phyloP scores from a whole-genome alignment of 2,329 filamentous ascomycete genomes.

The Colletotrichum paranaense region DNA sequence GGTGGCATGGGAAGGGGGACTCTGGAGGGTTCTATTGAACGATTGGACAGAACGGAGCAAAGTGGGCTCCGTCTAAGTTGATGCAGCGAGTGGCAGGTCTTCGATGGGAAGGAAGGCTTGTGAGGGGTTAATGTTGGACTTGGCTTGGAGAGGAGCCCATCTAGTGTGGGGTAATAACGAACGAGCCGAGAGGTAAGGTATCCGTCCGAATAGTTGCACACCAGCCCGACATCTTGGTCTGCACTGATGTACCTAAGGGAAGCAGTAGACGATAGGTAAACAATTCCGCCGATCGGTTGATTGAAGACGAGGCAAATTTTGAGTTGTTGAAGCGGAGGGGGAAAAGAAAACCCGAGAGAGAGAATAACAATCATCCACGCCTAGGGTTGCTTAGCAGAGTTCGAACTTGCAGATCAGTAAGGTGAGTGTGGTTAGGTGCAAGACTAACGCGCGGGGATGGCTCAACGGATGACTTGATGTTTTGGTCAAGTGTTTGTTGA shows the following conservation, averaged over 20 bases:
- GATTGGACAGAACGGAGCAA: slow-evolving; percentile 5
- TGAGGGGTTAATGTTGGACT: background rate
- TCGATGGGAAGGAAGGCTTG: background rate
- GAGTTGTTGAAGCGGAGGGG: too few relatives aligned
- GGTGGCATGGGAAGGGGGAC: background rate
- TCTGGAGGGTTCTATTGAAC: background rate
- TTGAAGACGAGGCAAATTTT: too few relatives aligned
- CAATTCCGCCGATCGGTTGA: too few relatives aligned
- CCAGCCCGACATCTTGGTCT: background rate
- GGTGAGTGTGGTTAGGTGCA: slow-evolving; percentile 4
- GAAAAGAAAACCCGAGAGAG: too few relatives aligned
- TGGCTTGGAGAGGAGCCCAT: background rate
- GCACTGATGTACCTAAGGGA: background rate
- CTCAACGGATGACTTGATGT: background rate
- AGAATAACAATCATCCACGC: too few relatives aligned
- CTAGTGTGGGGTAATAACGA: background rate
- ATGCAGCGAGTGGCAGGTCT: background rate
- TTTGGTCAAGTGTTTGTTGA: background rate
- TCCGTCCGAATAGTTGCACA: background rate
- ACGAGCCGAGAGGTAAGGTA: too few relatives aligned
- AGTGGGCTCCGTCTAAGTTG: background rate
- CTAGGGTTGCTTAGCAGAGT: background rate
- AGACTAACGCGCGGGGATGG: slow-evolving; percentile 2
- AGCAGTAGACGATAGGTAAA: too few relatives aligned
- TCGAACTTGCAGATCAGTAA: background rate